Evolutionary conservation across 1,284 basidiomycete species (phyloP).

Genomic region (Microbotryomycetes sp.): DNA sequence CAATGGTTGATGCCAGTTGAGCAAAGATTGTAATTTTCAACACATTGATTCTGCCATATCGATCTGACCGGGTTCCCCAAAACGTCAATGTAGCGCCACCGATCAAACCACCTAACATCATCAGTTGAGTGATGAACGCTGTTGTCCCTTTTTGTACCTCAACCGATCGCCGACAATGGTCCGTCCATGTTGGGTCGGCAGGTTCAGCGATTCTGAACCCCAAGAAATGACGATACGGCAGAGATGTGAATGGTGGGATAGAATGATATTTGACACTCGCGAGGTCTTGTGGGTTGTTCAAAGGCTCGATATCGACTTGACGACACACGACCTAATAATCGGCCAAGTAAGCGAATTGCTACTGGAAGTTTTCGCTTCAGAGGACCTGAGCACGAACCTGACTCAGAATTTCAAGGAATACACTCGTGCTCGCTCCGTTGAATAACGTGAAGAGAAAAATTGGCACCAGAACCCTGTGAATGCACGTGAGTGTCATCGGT

Average conservation of each 20-base stretch:
- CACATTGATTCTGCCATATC: conserved; percentile 10
- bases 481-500: too few species aligned
- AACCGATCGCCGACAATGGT: conserved; percentile 2
- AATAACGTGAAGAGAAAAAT: not conserved
- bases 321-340: not conserved
- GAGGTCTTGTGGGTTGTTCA: not conserved
- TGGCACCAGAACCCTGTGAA: not conserved
- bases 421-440: not conserved
- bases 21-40: conserved; percentile 7
- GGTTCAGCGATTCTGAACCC: not conserved
- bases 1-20: conserved; percentile 3
- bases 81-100: conserved; percentile 8
- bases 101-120: conserved; percentile 9
- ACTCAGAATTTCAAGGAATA: not conserved
- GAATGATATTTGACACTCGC: not conserved
- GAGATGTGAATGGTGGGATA: not conserved
- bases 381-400: not conserved
- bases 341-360: too few species aligned
- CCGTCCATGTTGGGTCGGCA: conserved; percentile 3
- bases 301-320: not conserved
- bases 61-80: conserved; percentile 5
- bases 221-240: not conserved
- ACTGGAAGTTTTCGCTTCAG: too few species aligned
- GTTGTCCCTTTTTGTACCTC: conserved; percentile 10
- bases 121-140: conserved; percentile 4